Percentiles rank a stretch among this genome's conserved stretches.
phyloP scores from a whole-genome alignment of 2,329 filamentous ascomycete species.

The Myriosclerotinia curreyana region DNA sequence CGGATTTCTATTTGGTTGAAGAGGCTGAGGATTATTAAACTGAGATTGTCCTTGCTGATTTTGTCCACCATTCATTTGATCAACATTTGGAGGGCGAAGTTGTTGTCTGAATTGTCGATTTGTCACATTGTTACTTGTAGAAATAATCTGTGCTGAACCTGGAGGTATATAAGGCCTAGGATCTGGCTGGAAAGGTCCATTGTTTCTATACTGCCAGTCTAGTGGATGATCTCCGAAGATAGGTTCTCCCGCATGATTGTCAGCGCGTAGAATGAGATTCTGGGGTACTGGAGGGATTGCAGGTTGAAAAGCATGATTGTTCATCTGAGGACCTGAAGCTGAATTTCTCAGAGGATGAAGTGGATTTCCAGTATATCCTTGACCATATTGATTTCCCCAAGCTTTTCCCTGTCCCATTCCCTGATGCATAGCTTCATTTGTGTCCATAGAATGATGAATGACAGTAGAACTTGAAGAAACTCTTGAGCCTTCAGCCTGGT shows the following conservation, averaged over 20 bases:
- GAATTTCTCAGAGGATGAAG: not conserved
- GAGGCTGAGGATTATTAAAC: not conserved
- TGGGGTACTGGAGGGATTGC: not conserved
- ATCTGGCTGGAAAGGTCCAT: not conserved
- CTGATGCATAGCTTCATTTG: not conserved
- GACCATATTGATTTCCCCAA: not conserved
- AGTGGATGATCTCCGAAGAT: not conserved
- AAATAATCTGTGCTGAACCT: not conserved
- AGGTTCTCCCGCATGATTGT: not conserved
- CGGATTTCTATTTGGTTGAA: not conserved
- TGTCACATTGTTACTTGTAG: not conserved
- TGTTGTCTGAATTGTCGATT: not conserved
- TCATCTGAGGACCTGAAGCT: not conserved
- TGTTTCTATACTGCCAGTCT: not conserved
- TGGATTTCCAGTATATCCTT: not conserved
- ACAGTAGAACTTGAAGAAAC: slow-evolving; percentile 6
- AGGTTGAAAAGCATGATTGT: not conserved
- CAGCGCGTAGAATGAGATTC: not conserved
- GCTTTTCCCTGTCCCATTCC: not conserved
- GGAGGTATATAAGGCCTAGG: not conserved
- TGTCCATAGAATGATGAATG: not conserved
- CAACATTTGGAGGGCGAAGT: not conserved
- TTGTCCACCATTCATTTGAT: no score
- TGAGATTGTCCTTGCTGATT: not conserved
- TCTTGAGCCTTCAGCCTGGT: not conserved